Conservation (phyloP, 768 basidiomycete species). For the Rhizopogon sp. region DNA sequence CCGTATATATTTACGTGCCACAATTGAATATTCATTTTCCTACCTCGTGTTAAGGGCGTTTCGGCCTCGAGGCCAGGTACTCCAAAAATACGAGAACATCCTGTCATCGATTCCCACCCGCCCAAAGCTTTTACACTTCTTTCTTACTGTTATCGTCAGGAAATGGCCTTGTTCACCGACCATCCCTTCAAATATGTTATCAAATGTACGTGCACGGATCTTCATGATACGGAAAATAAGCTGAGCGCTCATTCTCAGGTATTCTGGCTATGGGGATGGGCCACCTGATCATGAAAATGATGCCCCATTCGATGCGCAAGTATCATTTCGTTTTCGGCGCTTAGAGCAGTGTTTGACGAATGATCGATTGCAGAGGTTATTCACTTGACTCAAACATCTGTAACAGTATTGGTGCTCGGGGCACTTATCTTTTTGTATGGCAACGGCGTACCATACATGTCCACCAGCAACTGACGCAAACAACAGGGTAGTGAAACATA, state of each 20-base stretch:
- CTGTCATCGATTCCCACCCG: constrained; percentile 21
- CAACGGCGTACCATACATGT: neutral
- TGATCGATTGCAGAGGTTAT: constrained; percentile 42
- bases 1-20: constrained; percentile 11
- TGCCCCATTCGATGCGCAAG: constrained; percentile 33
- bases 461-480: neutral
- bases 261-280: constrained; percentile 44
- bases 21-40: neutral
- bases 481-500: constrained; percentile 61
- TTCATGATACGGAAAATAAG: neutral
- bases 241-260: constrained; percentile 27
- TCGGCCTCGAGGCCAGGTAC: constrained; percentile 8
- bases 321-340: constrained; percentile 6
- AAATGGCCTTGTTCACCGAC: constrained; percentile 26
- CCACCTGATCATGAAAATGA: constrained; percentile 46
- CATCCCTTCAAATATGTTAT: constrained; percentile 29
- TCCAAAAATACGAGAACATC: constrained; percentile 13
- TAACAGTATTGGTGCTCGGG: constrained; percentile 64
- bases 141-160: constrained; percentile 10
- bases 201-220: constrained; percentile 16
- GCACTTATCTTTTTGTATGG: constrained; percentile 57
- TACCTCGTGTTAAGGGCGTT: constrained; percentile 24
- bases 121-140: constrained; percentile 12
- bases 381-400: constrained; percentile 68
- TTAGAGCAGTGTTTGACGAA: neutral